Conservation (phyloP, 306 rosid genomes). For the Morella rubra region DNA sequence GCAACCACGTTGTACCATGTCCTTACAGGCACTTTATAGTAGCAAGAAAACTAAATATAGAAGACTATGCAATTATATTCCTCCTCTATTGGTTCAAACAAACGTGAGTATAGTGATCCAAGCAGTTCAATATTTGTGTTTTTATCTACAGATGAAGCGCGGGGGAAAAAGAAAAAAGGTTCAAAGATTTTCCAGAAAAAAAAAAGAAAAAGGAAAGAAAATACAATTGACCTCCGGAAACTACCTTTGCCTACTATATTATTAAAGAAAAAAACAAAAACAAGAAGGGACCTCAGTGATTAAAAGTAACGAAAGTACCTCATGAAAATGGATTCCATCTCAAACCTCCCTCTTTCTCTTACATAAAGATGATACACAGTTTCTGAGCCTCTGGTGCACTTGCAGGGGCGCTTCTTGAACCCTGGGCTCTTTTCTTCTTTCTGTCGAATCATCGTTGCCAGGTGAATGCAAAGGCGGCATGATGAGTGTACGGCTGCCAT, state of each 20-base stretch:
- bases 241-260: background rate
- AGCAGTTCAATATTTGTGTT: background rate
- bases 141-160: background rate
- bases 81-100: too few relatives aligned
- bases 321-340: constrained; percentile 77
- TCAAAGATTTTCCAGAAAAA: too few relatives aligned
- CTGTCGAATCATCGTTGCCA: constrained; percentile 72
- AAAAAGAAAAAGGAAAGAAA: too few relatives aligned
- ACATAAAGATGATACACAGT: constrained; percentile 73
- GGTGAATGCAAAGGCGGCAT: constrained; percentile 96
- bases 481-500: constrained; percentile 99
- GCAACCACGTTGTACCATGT: background rate
- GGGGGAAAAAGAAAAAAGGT: background rate
- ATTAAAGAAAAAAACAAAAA: background rate
- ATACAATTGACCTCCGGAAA: too few relatives aligned
- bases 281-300: background rate
- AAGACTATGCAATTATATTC: too few relatives aligned
- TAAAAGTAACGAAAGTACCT: constrained; percentile 52
- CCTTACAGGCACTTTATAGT: background rate
- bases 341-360: constrained; percentile 90
- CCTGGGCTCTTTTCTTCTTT: constrained; percentile 65
- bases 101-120: background rate
- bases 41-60: too few relatives aligned
- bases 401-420: constrained; percentile 83
- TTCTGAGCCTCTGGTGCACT: constrained; percentile 73